Base-by-base conservation (phyloP, 768 basidiomycete genomes). In the Baorangia bicolor region DNA sequence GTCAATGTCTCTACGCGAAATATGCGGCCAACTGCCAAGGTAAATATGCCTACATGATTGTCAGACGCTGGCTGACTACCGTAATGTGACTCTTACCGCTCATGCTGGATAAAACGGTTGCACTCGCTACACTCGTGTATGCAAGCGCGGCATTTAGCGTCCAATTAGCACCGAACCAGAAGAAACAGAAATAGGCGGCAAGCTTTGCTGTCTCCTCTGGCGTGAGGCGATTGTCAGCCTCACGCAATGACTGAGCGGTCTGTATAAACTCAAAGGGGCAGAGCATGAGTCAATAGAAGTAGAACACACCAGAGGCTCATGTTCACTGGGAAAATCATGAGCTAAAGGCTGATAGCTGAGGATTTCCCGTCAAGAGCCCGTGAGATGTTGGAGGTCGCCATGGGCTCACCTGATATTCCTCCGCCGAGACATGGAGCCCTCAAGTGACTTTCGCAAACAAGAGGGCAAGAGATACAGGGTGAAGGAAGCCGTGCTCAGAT, bases 111-210 rank as follows among this genome's bases (percentile, higher is more conserved):
- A 97, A 72, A 35, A 98, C 87, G 5, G 95, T 97, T 20, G 92
- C 85, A 69, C 93, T 96, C 2, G 92, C 92, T n/a, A 98, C 95
- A 64, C 87, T 93, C 2, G 96, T 98, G 68, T 87, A 90, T 30
- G 83, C 86, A 42, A 98, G 78, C 20, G 90, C 79, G 1, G 86
- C 87, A 67, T 95, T 97, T 30, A 96, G 75, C 12, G 85, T 71
- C 92, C 94, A 98, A 66, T 98, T 98, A 13, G 96, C 96, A 35
- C 86, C 76, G 65, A 99, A 97, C 93, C 95, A 99, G 34, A 96
- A 75, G 55, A 91, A 79, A 69, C 89, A 93, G 72, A 98, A 98
- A 48, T 79, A 72, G 6, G 83, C 75, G 5, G 96, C 92, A 13
- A 99, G 78, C 37, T 80, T 72, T 8, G 87, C 86, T 0, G 97